A percentile compares a stretch with the other conserved stretches of the same genome.
These are phyloP conservation scores for Salix suchowensis DNA, from an alignment of 345 rosid species.

Conservation along the genomic window DNA sequence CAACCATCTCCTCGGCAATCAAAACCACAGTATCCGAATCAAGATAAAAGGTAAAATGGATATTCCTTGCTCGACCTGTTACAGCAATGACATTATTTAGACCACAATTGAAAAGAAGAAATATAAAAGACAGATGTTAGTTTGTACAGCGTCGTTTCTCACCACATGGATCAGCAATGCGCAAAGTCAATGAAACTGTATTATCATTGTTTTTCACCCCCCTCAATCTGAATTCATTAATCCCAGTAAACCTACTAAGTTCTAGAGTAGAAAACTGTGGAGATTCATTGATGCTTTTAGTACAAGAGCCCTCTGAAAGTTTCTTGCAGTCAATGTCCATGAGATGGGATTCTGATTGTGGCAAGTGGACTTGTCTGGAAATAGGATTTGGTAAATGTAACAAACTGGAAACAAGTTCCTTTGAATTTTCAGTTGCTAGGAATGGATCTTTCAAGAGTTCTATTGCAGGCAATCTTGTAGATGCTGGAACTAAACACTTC, in stretches of 20 bases:
- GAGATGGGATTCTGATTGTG: constrained; percentile 55
- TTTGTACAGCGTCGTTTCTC: constrained; percentile 10
- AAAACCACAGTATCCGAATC: constrained; percentile 68
- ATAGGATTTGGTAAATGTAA: constrained; percentile 16
- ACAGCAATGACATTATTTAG: background rate
- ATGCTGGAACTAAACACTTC: constrained; percentile 78
- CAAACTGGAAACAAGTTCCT: constrained; percentile 54
- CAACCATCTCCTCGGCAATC: constrained; percentile 84
- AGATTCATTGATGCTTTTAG: constrained; percentile 38
- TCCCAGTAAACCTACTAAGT: constrained; percentile 39
- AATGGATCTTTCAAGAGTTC: constrained; percentile 76
- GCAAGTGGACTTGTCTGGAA: constrained; percentile 8
- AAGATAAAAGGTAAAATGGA: constrained; percentile 66
- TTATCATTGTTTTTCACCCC: constrained; percentile 48
- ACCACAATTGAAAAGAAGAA: background rate
- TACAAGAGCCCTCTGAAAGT: constrained; percentile 43
- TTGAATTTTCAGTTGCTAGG: constrained; percentile 37
- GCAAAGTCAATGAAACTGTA: constrained; percentile 52
- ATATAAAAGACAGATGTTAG: background rate
- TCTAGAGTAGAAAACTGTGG: constrained; percentile 40
- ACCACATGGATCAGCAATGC: constrained; percentile 56
- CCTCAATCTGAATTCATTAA: constrained; percentile 48
- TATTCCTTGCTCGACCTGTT: constrained; percentile 60
- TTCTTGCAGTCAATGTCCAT: constrained; percentile 61
- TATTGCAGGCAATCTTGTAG: constrained; percentile 66